phyloP scores from a whole-genome alignment of 106 monocot species.

The Gastrodia elata region DNA sequence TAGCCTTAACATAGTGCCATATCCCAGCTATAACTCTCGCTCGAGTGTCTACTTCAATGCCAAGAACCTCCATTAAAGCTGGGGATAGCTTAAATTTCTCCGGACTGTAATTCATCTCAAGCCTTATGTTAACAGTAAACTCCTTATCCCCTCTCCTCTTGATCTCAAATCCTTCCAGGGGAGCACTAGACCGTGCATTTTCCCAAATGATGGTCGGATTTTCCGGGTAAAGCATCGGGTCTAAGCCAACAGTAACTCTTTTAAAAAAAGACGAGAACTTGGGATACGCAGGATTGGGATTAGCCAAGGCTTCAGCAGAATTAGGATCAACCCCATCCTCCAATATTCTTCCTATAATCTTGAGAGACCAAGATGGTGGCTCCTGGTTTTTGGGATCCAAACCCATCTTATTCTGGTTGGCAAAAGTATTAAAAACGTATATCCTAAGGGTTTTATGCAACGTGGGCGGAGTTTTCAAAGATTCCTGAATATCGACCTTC shows the following conservation, averaged over 20 bases:
- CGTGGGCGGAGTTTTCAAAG: conserved; percentile 66
- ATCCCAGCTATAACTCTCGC: conserved; percentile 76
- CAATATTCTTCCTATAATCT: conserved; percentile 69
- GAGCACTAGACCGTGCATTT: conserved; percentile 51
- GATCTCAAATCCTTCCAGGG: conserved; percentile 88
- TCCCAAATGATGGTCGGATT: conserved; percentile 84
- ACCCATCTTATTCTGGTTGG: conserved; percentile 39
- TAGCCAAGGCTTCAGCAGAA: conserved; percentile 29
- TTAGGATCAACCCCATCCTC: conserved; percentile 64
- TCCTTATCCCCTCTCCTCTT: conserved; percentile 92
- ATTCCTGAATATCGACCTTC: conserved; percentile 89
- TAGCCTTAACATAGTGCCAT: conserved; percentile 95
- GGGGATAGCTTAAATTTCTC: conserved; percentile 86
- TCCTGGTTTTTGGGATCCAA: conserved; percentile 36
- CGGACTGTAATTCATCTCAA: conserved; percentile 87
- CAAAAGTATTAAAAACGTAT: conserved; percentile 88
- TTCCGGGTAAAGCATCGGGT: conserved; percentile 70
- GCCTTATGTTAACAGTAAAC: conserved; percentile 49
- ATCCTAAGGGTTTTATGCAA: conserved; percentile 75
- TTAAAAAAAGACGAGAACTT: conserved; percentile 91
- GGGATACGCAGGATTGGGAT: conserved; percentile 56
- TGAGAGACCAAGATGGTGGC: conserved; percentile 84
- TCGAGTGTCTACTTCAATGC: conserved; percentile 83
- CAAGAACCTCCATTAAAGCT: conserved; percentile 64
- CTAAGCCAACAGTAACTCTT: conserved; percentile 57